Conservation (phyloP, 2,329 filamentous ascomycete genomes). For the Pseudogymnoascus sp. region DNA sequence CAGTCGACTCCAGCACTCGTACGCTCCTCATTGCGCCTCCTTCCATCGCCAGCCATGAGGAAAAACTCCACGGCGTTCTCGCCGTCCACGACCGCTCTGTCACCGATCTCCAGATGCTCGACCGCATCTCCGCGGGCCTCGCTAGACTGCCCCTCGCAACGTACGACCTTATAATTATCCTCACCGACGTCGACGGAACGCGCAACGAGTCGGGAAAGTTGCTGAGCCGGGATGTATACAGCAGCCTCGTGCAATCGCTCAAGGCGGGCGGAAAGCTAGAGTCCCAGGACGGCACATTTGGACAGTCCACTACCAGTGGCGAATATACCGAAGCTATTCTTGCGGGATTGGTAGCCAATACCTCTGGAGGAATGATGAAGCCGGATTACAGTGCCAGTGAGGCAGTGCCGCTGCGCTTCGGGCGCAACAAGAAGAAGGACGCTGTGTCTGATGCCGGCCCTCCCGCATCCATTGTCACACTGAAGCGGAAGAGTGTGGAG, state of each 20-base stretch:
- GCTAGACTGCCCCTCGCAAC: constrained; percentile 67
- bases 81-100: constrained; percentile 63
- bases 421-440: constrained; percentile 49
- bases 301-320: constrained; percentile 31
- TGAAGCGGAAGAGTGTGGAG: constrained; percentile 25
- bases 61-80: constrained; percentile 65
- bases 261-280: constrained; percentile 60
- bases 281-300: constrained; percentile 61
- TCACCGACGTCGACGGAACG: constrained; percentile 68
- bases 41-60: constrained; percentile 78
- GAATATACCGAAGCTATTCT: constrained; percentile 75
- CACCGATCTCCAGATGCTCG: constrained; percentile 95
- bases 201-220: constrained; percentile 55
- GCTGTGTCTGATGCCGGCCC: constrained; percentile 17
- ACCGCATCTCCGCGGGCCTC: constrained; percentile 76
- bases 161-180: constrained; percentile 79
- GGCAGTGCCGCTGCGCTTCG: constrained; percentile 49
- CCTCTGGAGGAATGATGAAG: constrained; percentile 64
- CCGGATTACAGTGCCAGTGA: constrained; percentile 42
- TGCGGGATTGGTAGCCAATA: constrained; percentile 62
- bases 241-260: constrained; percentile 61
- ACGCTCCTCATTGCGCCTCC: constrained; percentile 86
- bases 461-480: constrained; percentile 27
- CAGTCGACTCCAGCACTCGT: constrained; percentile 24
- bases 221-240: constrained; percentile 61